These are phyloP conservation scores for Vigna reflexopilosa DNA, from an alignment of 306 rosid genomes.

Conservation along the genomic window DNA sequence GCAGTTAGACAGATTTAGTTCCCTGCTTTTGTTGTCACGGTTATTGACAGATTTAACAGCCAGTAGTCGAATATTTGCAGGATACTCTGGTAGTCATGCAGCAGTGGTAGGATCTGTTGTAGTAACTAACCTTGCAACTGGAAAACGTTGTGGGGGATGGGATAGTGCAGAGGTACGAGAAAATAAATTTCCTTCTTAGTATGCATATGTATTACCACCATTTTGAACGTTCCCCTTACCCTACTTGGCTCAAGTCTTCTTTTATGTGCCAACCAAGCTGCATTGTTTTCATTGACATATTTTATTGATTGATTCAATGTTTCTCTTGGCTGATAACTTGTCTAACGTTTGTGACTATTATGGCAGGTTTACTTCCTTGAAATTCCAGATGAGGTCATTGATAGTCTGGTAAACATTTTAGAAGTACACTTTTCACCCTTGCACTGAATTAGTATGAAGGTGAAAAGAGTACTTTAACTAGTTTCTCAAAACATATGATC, in stretches of 20 bases:
- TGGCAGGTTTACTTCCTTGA: conserved; percentile 86
- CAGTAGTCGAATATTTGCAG: conserved; percentile 55
- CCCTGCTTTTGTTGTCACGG: conserved; percentile 32
- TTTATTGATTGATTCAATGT: conserved; percentile 23
- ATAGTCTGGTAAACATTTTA: conserved; percentile 65
- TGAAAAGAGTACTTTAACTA: conserved; percentile 59
- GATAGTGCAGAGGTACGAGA: conserved; percentile 80
- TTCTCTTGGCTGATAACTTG: conserved; percentile 19
- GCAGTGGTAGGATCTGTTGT: conserved; percentile 87
- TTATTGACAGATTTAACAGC: conserved; percentile 5
- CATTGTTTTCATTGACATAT: conserved; percentile 18
- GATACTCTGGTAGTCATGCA: conserved; percentile 89
- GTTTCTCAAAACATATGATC: conserved; percentile 50
- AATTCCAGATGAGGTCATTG: conserved; percentile 85
- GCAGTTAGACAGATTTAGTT: conserved; percentile 23
- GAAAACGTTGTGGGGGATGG: conserved; percentile 84
- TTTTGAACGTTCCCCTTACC: background rate
- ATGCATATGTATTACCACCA: background rate
- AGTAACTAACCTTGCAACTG: conserved; percentile 81
- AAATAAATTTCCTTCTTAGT: background rate
- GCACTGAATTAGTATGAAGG: conserved; percentile 54
- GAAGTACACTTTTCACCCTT: conserved; percentile 63
- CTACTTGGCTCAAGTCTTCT: background rate
- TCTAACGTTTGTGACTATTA: conserved; percentile 40
- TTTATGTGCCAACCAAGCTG: background rate